phyloP scores from a whole-genome alignment of 495 filamentous ascomycete species.

The Glarea lozoyensis region DNA sequence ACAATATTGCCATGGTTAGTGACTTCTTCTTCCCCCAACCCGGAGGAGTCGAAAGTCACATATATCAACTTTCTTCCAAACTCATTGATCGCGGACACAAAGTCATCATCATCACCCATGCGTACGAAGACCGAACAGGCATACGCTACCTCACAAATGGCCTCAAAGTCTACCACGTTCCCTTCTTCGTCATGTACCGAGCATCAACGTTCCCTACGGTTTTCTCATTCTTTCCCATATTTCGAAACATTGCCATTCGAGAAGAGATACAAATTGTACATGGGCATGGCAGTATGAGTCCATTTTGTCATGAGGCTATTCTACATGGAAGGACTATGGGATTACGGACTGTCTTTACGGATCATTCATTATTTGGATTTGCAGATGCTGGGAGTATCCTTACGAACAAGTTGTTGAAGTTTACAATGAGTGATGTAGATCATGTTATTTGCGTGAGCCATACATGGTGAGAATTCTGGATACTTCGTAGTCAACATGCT shows the following conservation, averaged over 20 bases:
- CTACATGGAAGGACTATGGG: conserved; percentile 96
- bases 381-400: conserved; percentile 93
- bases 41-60: conserved; percentile 93
- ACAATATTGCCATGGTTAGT: conserved; percentile 80
- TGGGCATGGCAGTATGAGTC: conserved; percentile 87
- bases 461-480: conserved; percentile 59
- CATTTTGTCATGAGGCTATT: conserved; percentile 88
- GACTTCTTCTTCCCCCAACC: conserved; percentile 99
- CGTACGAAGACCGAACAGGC: conserved; percentile 84
- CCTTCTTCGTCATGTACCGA: conserved; percentile 91
- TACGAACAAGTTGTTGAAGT: conserved; percentile 94
- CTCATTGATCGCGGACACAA: conserved; percentile 96
- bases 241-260: conserved; percentile 88
- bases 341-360: conserved; percentile 88
- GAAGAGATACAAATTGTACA: conserved; percentile 96
- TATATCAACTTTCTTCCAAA: conserved; percentile 94
- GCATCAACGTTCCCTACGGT: conserved; percentile 94
- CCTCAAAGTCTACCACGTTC: conserved; percentile 95
- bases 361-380: conserved; percentile 97
- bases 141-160: conserved; percentile 97
- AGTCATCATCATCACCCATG: conserved; percentile 95
- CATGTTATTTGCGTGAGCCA: conserved; percentile 98
- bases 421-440: conserved; percentile 90
- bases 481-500: conserved; percentile 2
- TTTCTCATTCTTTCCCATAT: conserved; percentile 95